phyloP scores from a whole-genome alignment of 202 grass and related monocot species.

The Digitaria exilis region DNA sequence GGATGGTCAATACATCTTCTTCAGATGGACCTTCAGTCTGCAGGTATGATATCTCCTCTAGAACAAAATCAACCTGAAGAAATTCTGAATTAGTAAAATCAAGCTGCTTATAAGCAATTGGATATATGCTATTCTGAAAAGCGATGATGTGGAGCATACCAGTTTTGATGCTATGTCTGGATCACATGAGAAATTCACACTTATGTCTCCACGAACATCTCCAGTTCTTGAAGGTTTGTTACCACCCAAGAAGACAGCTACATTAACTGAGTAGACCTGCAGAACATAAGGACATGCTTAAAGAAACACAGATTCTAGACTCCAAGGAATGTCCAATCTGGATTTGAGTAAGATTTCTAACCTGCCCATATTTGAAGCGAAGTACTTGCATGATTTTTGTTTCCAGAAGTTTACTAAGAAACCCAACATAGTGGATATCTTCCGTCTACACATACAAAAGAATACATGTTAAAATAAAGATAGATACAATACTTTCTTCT shows the following conservation, averaged over 20 bases:
- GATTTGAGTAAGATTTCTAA: conserved; percentile 37
- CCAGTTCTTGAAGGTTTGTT: conserved; percentile 98
- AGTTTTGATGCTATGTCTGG: conserved; percentile 91
- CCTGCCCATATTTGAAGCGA: conserved; percentile 98
- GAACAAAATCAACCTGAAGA: conserved; percentile 83
- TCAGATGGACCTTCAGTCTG: conserved; percentile 85
- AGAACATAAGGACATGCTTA: conserved; percentile 37
- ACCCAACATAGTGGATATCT: conserved; percentile 97
- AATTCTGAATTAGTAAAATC: conserved; percentile 33
- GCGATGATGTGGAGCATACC: conserved; percentile 42
- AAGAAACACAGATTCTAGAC: conserved; percentile 31
- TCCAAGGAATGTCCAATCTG: conserved; percentile 20
- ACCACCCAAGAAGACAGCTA: conserved; percentile 93
- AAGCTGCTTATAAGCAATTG: conserved; percentile 24
- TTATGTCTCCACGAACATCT: conserved; percentile 92
- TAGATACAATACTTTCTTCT: neutral
- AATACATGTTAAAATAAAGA: conserved; percentile 35
- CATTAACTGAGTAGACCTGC: conserved; percentile 95
- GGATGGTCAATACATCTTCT: conserved; percentile 79
- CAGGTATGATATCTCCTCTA: conserved; percentile 91
- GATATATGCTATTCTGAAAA: conserved; percentile 11
- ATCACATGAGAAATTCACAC: conserved; percentile 95
- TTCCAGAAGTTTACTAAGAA: conserved; percentile 88
- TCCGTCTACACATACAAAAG: conserved; percentile 59
- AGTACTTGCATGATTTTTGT: conserved; percentile 80